Conservation (phyloP, 257 asterid species). For the Capsicum rhomboideum region DNA sequence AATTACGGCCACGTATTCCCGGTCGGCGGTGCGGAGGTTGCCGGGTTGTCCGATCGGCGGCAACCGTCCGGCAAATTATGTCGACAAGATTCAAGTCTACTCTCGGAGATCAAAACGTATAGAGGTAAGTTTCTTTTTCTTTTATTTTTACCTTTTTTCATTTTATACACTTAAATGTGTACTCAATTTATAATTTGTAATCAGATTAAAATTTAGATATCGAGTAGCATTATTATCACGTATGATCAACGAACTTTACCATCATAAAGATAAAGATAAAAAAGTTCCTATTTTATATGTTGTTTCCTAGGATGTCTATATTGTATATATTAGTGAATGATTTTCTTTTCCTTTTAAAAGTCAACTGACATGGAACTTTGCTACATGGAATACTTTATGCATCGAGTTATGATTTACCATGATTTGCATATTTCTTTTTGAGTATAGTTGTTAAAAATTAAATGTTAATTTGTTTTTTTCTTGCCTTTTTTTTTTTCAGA, state of each 20-base stretch:
- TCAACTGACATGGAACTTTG: too few species aligned
- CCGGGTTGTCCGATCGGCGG: constrained; percentile 20
- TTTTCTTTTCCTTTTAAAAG: too few species aligned
- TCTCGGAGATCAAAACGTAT: constrained; percentile 14
- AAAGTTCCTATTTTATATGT: too few species aligned
- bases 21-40: constrained; percentile 20
- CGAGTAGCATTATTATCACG: neutral
- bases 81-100: constrained; percentile 16
- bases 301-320: too few species aligned
- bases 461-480: neutral
- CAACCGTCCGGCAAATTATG: constrained; percentile 38
- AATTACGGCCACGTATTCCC: constrained; percentile 16
- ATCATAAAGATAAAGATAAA: too few species aligned
- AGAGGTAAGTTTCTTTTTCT: constrained; percentile 11
- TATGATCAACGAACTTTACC: too few species aligned
- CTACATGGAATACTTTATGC: too few species aligned
- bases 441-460: neutral
- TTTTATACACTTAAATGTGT: too few species aligned
- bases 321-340: too few species aligned
- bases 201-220: neutral
- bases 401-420: too few species aligned
- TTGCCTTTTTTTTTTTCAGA: constrained; percentile 6
- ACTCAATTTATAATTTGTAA: too few species aligned
- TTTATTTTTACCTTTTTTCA: too few species aligned
- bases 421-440: neutral